phyloP scores from a whole-genome alignment of 805 yeast species.

The Hermanozyma aechmeae region DNA sequence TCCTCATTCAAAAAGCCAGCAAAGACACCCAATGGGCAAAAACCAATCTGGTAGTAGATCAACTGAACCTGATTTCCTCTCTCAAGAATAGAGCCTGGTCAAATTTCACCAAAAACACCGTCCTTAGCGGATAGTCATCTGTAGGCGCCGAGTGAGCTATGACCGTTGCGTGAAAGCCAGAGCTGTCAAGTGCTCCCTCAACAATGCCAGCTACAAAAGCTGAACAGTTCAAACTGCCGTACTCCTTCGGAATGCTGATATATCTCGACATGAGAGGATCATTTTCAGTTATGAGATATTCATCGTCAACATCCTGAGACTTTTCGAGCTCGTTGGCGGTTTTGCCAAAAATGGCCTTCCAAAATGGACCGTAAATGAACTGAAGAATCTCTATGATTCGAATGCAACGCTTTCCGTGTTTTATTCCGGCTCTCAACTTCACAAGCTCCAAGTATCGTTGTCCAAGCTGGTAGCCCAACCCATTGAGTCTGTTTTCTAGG shows the following conservation, averaged over 20 bases:
- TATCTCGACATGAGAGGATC: conserved; percentile 62
- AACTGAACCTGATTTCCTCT: conserved; percentile 36
- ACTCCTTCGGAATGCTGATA: conserved; percentile 72
- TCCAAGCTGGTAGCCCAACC: conserved; percentile 73
- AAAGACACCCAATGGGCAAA: too few species aligned
- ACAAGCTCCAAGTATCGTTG: conserved; percentile 59
- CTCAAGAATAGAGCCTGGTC: conserved; percentile 48
- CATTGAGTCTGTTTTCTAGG: conserved; percentile 45
- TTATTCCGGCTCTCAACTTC: conserved; percentile 56
- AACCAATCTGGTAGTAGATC: background rate
- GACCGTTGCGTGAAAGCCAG: conserved; percentile 66
- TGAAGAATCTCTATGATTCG: conserved; percentile 60
- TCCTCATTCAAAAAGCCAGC: too few species aligned
- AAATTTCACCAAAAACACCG: conserved; percentile 70
- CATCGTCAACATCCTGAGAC: conserved; percentile 58
- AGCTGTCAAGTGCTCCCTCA: conserved; percentile 71
- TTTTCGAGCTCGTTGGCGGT: conserved; percentile 70
- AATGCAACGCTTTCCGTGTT: conserved; percentile 54
- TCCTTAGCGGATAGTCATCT: conserved; percentile 49
- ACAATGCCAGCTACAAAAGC: conserved; percentile 81
- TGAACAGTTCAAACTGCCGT: conserved; percentile 67
- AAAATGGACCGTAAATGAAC: conserved; percentile 62
- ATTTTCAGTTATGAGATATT: conserved; percentile 73
- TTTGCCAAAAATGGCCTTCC: conserved; percentile 67
- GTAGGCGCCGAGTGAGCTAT: conserved; percentile 74